These are phyloP conservation scores for Colletotrichum acutatum DNA, from an alignment of 2,329 filamentous ascomycete genomes.

Conservation along the genomic window DNA sequence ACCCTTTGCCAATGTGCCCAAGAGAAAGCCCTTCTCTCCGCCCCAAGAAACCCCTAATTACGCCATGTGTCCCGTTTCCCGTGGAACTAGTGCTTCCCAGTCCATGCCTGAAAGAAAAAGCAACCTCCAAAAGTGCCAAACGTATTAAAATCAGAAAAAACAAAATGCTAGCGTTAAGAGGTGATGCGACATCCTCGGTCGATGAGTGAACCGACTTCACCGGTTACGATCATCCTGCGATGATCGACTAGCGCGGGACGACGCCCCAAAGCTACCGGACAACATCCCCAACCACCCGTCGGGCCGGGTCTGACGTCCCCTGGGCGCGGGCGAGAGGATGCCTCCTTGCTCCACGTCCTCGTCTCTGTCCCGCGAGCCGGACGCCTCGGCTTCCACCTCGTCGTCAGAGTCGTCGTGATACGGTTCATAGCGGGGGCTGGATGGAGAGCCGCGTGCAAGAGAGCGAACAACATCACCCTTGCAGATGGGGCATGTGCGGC, in stretches of 20 bases:
- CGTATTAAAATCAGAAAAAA: background rate
- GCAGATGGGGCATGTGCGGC: conserved; percentile 98
- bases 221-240: conserved; percentile 31
- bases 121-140: conserved; percentile 5
- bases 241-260: conserved; percentile 23
- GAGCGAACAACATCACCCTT: conserved; percentile 93
- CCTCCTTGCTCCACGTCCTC: conserved; percentile 58
- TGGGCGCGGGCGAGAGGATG: conserved; percentile 40
- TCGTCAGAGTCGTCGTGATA: conserved; percentile 65
- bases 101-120: conserved; percentile 9
- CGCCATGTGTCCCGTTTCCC: conserved; percentile 25
- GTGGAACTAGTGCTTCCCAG: background rate
- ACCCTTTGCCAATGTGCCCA: background rate
- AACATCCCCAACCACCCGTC: conserved; percentile 53
- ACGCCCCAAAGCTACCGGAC: conserved; percentile 42
- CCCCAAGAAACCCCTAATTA: conserved; percentile 19
- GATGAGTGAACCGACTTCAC: background rate
- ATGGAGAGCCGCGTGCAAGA: conserved; percentile 65
- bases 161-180: background rate
- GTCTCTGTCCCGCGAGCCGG: conserved; percentile 44
- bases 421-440: conserved; percentile 63
- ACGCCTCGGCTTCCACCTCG: conserved; percentile 50
- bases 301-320: conserved; percentile 38
- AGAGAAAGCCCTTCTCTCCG: background rate
- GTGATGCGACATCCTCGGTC: background rate